Percentiles rank a stretch among this genome's conserved stretches.
phyloP scores from a whole-genome alignment of 352 stramenopile species.

The Globisporangium yorkense region DNA sequence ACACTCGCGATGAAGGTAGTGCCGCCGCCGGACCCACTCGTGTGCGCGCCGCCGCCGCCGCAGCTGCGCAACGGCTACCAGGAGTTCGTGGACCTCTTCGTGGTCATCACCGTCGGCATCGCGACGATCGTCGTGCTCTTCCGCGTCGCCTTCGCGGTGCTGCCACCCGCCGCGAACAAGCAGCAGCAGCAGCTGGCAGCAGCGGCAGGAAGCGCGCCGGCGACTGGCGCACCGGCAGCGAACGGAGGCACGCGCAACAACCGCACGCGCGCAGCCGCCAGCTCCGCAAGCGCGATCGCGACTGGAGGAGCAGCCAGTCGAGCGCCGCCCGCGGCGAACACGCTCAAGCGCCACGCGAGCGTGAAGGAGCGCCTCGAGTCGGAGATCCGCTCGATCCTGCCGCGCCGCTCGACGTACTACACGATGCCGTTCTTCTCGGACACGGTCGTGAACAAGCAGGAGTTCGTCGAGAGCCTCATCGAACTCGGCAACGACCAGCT shows the following conservation, averaged over 20 bases:
- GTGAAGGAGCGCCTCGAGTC: conserved; percentile 59
- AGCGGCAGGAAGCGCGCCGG: background rate
- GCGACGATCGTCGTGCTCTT: conserved; percentile 59
- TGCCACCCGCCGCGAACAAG: conserved; percentile 17
- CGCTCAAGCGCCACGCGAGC: conserved; percentile 26
- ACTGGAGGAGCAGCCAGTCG: background rate
- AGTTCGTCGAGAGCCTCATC: conserved; percentile 65
- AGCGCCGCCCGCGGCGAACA: background rate
- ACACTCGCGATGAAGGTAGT: background rate
- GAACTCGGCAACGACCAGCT: conserved; percentile 62
- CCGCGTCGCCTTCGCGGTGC: conserved; percentile 50
- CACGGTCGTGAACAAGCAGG: conserved; percentile 62
- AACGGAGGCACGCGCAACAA: background rate
- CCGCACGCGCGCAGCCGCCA: conserved; percentile 5
- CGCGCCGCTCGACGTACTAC: conserved; percentile 68
- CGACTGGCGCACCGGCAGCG: background rate
- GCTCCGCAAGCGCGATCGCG: background rate
- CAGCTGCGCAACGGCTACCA: conserved; percentile 14
- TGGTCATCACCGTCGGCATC: conserved; percentile 58
- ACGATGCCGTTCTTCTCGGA: conserved; percentile 74
- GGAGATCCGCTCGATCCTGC: conserved; percentile 51
- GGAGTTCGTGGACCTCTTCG: conserved; percentile 56
- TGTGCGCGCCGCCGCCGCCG: conserved; percentile 1
- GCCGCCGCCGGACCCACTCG: background rate
- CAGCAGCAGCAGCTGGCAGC: background rate